Conservation (phyloP, 352 stramenopile species). For the Phytophthora pistaciae region DNA sequence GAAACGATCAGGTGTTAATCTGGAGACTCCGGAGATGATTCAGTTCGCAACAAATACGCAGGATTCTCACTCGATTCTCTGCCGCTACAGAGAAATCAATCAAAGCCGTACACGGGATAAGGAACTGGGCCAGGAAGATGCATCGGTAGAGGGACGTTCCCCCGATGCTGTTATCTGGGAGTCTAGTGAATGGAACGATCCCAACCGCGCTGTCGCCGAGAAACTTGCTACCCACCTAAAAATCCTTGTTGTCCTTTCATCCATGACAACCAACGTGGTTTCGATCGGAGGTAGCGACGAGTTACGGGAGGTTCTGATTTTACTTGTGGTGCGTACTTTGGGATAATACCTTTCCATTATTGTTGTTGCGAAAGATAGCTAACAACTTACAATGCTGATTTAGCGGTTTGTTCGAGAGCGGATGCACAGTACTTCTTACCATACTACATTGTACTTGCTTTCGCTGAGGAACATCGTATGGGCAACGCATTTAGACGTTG, state of each 20-base stretch:
- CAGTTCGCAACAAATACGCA: slow-evolving; percentile 20
- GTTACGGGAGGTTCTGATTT: slow-evolving; percentile 19
- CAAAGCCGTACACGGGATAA: not conserved
- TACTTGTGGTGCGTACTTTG: slow-evolving; percentile 21
- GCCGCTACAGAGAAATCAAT: slow-evolving; percentile 14
- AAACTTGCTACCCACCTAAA: slow-evolving; percentile 21
- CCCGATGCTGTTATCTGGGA: slow-evolving; percentile 8
- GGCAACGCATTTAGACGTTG: slow-evolving; percentile 17
- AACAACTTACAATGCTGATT: not conserved
- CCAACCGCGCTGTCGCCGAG: slow-evolving; percentile 10
- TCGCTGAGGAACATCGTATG: slow-evolving; percentile 31
- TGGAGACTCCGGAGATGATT: slow-evolving; percentile 13
- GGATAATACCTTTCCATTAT: not conserved
- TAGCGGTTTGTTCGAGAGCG: slow-evolving; percentile 29
- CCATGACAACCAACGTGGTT: slow-evolving; percentile 25
- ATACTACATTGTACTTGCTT: slow-evolving; percentile 25
- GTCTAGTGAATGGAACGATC: slow-evolving; percentile 22
- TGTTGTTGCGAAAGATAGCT: not conserved
- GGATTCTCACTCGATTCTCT: slow-evolving; percentile 8
- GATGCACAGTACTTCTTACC: slow-evolving; percentile 6
- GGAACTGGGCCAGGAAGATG: slow-evolving; percentile 13
- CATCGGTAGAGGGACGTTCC: not conserved
- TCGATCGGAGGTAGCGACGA: slow-evolving; percentile 29
- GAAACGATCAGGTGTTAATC: slow-evolving; percentile 6
- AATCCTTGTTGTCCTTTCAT: slow-evolving; percentile 22